Percentiles rank a stretch among this genome's conserved stretches.
These are phyloP conservation scores for Erodium moschatum DNA, from an alignment of 441 rosid species.

Conservation along the genomic window DNA sequence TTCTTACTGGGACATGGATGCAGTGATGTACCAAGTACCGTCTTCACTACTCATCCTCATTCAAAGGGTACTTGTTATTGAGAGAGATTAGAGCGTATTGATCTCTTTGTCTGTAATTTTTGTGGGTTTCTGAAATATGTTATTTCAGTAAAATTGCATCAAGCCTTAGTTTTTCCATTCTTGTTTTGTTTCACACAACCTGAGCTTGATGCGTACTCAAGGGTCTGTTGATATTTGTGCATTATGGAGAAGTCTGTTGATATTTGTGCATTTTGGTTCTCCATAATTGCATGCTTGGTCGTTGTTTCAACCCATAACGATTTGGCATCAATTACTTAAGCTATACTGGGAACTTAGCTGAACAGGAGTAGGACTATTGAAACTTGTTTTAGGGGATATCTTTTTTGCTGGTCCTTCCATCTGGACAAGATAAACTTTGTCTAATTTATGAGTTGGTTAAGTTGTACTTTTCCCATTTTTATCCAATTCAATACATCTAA, in stretches of 20 bases:
- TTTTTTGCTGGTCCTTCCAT: not conserved
- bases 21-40: not conserved
- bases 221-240: too few species aligned
- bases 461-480: too few species aligned
- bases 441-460: not conserved
- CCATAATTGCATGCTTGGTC: not conserved
- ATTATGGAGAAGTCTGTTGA: not conserved
- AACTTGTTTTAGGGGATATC: not conserved
- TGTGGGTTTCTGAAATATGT: too few species aligned
- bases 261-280: not conserved
- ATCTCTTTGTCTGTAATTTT: too few species aligned
- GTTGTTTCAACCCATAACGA: not conserved
- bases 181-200: too few species aligned
- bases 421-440: not conserved
- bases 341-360: not conserved
- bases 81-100: too few species aligned
- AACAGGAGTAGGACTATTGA: not conserved
- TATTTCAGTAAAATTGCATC: too few species aligned
- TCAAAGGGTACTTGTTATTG: not conserved
- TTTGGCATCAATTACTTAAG: not conserved
- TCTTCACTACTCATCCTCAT: not conserved
- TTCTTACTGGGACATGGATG: too few species aligned
- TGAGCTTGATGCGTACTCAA: too few species aligned
- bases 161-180: too few species aligned
- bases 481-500: not conserved